Percentiles rank a stretch among this genome's conserved stretches.
Evolutionary conservation across 805 yeast genomes (phyloP).

Genomic region (Jamesozyma jinghongensis): DNA sequence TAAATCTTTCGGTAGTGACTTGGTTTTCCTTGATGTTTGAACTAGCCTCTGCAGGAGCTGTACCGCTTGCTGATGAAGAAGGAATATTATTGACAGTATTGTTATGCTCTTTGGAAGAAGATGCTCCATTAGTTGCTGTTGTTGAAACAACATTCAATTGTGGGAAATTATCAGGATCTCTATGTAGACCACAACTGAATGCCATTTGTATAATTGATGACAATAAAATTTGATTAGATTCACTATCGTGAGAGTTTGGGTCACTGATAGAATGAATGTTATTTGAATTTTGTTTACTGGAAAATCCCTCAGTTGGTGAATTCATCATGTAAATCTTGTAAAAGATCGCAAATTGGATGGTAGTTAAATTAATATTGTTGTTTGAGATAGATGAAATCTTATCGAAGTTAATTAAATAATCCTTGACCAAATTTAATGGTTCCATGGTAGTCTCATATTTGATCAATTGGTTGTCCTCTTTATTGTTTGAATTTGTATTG

Average conservation of each 20-base stretch:
- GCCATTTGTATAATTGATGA: conserved; percentile 60
- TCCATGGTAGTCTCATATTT: conserved; percentile 26
- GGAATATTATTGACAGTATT: no score
- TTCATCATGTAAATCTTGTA: conserved; percentile 46
- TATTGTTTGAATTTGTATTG: conserved; percentile 17
- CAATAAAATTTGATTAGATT: conserved; percentile 45
- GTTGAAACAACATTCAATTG: conserved; percentile 29
- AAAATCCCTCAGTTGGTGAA: conserved; percentile 40
- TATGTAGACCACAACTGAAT: conserved; percentile 53
- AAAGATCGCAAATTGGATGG: conserved; percentile 52
- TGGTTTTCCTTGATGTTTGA: conserved; percentile 8
- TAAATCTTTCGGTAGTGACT: conserved; percentile 29
- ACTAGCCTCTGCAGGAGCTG: not conserved
- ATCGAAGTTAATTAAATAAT: conserved; percentile 27
- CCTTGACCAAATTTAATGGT: conserved; percentile 21
- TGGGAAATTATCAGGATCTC: conserved; percentile 53
- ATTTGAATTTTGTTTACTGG: conserved; percentile 5
- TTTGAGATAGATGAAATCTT: conserved; percentile 29
- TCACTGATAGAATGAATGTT: conserved; percentile 11
- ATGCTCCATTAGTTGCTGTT: conserved; percentile 1
- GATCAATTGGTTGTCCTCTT: conserved; percentile 24
- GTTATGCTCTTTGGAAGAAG: no score
- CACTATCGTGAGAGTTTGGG: conserved; percentile 38
- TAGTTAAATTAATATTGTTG: conserved; percentile 27
- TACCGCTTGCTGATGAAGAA: not conserved